phyloP scores from a whole-genome alignment of 2,329 filamentous ascomycete species.

The Thielaviopsis ethacetica region DNA sequence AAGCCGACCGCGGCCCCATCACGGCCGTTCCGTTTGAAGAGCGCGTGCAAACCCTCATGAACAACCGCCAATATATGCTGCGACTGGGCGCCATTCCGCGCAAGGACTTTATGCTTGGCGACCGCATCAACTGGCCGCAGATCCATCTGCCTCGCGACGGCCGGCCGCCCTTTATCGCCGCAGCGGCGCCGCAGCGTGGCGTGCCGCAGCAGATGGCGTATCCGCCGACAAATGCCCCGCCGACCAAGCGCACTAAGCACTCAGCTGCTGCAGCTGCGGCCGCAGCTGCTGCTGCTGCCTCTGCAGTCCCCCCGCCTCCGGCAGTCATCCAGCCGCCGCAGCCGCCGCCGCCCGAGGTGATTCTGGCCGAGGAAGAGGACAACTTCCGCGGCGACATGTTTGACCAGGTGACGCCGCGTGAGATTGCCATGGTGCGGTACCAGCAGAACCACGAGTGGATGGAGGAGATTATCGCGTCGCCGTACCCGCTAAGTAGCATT shows the following conservation, averaged over 20 bases:
- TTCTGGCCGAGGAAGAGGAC: conserved; percentile 78
- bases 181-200: conserved; percentile 27
- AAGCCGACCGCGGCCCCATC: conserved; percentile 54
- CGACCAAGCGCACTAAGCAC: conserved; percentile 37
- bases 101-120: conserved; percentile 89
- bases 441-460: conserved; percentile 97
- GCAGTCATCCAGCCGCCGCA: conserved; percentile 13
- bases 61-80: conserved; percentile 48
- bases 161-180: conserved; percentile 33
- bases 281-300: conserved; percentile 18
- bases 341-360: conserved; percentile 25
- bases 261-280: conserved; percentile 21
- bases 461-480: conserved; percentile 88
- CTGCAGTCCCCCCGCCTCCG: conserved; percentile 13
- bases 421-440: conserved; percentile 76
- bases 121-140: conserved; percentile 78
- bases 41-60: conserved; percentile 42
- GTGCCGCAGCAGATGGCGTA: conserved; percentile 48
- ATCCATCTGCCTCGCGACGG: conserved; percentile 52
- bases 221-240: conserved; percentile 28
- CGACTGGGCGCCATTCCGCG: conserved; percentile 65
- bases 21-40: conserved; percentile 48
- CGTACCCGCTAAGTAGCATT: conserved; percentile 73
- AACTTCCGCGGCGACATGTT: conserved; percentile 75
- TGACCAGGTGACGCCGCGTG: conserved; percentile 74